Conservation (phyloP, 202 grass and related monocot species). For the Hordeum pubiflorum region DNA sequence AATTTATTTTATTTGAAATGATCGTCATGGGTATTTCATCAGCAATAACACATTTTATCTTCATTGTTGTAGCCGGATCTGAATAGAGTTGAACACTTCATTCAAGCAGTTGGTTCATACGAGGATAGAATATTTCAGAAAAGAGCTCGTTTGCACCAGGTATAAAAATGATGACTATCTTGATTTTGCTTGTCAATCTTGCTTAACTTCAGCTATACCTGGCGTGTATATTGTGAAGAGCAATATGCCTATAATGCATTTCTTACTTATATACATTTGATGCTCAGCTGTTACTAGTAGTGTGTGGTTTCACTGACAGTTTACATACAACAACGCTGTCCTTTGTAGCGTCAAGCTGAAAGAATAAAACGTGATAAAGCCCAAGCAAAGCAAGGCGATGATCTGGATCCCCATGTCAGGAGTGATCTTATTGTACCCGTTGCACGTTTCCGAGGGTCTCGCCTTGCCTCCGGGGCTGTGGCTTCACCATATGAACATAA, state of each 20-base stretch:
- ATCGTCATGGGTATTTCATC: not conserved
- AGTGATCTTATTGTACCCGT: conserved; percentile 72
- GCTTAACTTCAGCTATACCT: not conserved
- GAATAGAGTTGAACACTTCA: conserved; percentile 79
- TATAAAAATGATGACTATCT: conserved; percentile 14
- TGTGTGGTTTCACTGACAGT: not conserved
- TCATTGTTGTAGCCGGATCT: conserved; percentile 63
- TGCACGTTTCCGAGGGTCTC: conserved; percentile 73
- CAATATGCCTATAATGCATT: not conserved
- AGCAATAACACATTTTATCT: conserved; percentile 22
- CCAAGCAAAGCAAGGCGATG: conserved; percentile 67
- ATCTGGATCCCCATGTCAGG: conserved; percentile 73
- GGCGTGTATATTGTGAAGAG: not conserved
- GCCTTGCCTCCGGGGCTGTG: conserved; percentile 73
- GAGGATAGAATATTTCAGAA: conserved; percentile 99
- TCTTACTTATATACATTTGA: not conserved
- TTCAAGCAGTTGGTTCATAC: conserved; percentile 84
- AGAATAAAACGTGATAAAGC: conserved; percentile 77
- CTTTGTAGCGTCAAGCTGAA: conserved; percentile 80
- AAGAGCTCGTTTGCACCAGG: conserved; percentile 84
- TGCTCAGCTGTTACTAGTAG: not conserved
- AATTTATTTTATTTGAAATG: not conserved
- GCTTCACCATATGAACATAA: conserved; percentile 65
- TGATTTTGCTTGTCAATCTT: not conserved
- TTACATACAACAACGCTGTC: conserved; percentile 12